A percentile compares a stretch with the other conserved stretches of the same genome.
These are phyloP conservation scores for Fremontodendron californicum DNA, from an alignment of 345 rosid species.

Conservation along the genomic window DNA sequence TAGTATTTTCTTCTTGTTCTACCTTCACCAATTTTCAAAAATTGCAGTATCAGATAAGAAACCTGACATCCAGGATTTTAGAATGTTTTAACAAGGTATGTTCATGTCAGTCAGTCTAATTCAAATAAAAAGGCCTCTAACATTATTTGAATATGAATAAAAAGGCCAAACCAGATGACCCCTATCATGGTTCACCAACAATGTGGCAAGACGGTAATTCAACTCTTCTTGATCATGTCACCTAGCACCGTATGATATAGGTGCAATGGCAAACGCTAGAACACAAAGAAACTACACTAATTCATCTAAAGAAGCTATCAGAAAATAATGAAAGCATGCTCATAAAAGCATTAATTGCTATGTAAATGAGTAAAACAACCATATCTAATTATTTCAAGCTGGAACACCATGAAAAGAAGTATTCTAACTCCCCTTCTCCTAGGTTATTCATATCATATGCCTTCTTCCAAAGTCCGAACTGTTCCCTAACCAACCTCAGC, in stretches of 20 bases:
- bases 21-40: not conserved
- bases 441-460: not conserved
- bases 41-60: not conserved
- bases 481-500: not conserved
- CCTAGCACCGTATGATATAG: not conserved
- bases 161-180: not conserved
- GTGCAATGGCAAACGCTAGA: not conserved
- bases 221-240: not conserved
- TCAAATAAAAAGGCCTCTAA: not conserved
- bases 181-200: not conserved
- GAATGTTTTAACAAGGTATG: not conserved
- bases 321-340: not conserved
- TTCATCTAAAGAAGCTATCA: not conserved
- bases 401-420: slow-evolving; percentile 4
- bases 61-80: not conserved
- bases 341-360: not conserved
- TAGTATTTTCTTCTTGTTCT: not conserved
- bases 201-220: not conserved
- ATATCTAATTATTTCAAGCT: not conserved
- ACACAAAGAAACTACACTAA: not conserved
- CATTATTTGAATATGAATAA: not conserved
- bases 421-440: slow-evolving; percentile 1
- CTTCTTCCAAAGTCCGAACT: not conserved
- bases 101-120: not conserved
- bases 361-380: not conserved